These are phyloP conservation scores for Eragrostis curvula DNA, from an alignment of 176 grass and related monocot species.

Conservation along the genomic window DNA sequence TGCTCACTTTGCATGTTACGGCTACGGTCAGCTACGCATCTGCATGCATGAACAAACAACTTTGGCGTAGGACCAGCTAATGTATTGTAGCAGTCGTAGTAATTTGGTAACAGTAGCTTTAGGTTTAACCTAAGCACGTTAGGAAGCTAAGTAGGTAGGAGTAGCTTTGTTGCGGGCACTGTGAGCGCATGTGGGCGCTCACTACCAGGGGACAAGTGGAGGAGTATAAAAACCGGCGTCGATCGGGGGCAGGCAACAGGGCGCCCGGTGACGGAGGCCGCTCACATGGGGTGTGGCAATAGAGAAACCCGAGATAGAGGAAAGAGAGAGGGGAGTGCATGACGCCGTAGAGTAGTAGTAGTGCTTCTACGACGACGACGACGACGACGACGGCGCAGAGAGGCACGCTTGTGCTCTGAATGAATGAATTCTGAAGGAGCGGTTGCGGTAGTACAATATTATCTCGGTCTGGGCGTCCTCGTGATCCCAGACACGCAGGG, in stretches of 20 bases:
- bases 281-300: constrained; percentile 55
- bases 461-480: constrained; percentile 49
- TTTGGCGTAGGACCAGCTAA: neutral
- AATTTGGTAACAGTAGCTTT: constrained; percentile 11
- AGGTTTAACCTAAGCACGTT: constrained; percentile 4
- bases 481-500: constrained; percentile 65
- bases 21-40: neutral
- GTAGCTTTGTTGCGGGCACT: constrained; percentile 26
- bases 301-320: constrained; percentile 36
- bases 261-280: constrained; percentile 44
- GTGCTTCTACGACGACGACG: neutral
- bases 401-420: neutral
- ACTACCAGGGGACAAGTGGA: constrained; percentile 42
- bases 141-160: neutral
- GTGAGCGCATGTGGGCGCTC: constrained; percentile 46
- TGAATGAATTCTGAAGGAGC: neutral
- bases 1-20: neutral
- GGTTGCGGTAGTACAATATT: neutral
- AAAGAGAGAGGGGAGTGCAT: neutral
- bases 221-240: constrained; percentile 44
- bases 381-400: neutral
- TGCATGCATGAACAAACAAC: neutral
- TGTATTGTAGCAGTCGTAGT: neutral
- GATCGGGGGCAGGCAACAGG: constrained; percentile 47
- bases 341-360: constrained; percentile 5